Base-by-base conservation (phyloP, 306 rosid genomes). In the Medicago truncatula region DNA sequence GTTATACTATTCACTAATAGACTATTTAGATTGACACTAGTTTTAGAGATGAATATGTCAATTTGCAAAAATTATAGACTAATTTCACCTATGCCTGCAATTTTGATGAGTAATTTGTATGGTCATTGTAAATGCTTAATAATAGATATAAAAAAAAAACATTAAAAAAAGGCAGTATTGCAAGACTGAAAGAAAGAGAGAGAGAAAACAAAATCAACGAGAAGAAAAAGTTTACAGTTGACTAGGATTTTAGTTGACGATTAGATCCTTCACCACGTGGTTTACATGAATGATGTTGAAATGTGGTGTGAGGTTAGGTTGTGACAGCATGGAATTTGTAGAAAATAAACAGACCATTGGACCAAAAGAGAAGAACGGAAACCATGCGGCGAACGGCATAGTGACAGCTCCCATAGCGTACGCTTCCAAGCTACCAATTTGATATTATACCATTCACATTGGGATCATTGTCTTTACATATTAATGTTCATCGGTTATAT, bases 231-330 rank as follows among this genome's bases (percentile, higher is more conserved):
- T 54, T 50, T 71, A 78, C 40, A 70, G 89, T 90, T 88, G 97
- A 90, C 97, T 85, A 44, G 81, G 91, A 87, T 86, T 63, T 76
- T 3, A 10, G 81, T 86, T 83, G 96, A 93, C 93, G 84, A 79
- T 34, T 62, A 9, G 85, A 80, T 82, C 64, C 83, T 71, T 67
- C 85, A 87, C 90, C 96, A 85, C 92, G 96, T 95, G 97, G 93
- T 86, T 77, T 83, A 83, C 82, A 77, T 36, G 82, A 78, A 76
- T 80, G 96, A 84, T 78, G 88, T 78, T 21, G 81, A 83, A 83
- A 76, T 80, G 58, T 71, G 83, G 85, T 76, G 74, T 28, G 14
- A 36, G 87, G 88, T 86, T 92, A 82, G 91, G 91, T 83, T 84
- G 80, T 70, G 88, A 88, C 97, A 81, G 88, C 86, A 46, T 68